These are phyloP conservation scores for Nematodospora anomalae DNA, from an alignment of 1,139 yeast genomes.

Conservation along the genomic window DNA sequence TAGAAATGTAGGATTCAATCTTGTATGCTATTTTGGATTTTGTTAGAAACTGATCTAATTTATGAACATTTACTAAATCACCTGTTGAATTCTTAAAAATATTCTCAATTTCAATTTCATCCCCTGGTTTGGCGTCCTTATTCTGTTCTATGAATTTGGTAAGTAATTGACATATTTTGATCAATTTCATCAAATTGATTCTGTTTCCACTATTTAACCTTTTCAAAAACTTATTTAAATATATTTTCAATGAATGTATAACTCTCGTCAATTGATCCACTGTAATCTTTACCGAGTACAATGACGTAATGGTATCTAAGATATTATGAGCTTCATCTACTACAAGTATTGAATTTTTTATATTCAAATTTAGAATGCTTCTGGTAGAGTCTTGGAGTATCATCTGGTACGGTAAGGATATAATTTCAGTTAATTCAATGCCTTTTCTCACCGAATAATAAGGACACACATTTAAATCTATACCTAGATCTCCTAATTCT, in stretches of 20 bases:
- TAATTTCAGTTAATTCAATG: slow-evolving; percentile 61
- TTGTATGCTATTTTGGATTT: slow-evolving; percentile 81
- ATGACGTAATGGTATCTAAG: slow-evolving; percentile 69
- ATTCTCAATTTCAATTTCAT: slow-evolving; percentile 49
- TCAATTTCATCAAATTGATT: slow-evolving; percentile 63
- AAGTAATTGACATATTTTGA: slow-evolving; percentile 56
- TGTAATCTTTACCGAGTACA: slow-evolving; percentile 65
- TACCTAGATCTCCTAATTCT: slow-evolving; percentile 67
- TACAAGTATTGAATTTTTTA: slow-evolving; percentile 67
- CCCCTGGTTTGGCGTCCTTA: slow-evolving; percentile 48
- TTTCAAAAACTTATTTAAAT: slow-evolving; percentile 58
- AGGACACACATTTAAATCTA: slow-evolving; percentile 64
- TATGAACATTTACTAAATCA: slow-evolving; percentile 70
- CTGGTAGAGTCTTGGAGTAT: slow-evolving; percentile 67
- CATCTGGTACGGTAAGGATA: slow-evolving; percentile 85
- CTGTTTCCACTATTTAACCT: slow-evolving; percentile 75
- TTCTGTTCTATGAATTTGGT: slow-evolving; percentile 42
- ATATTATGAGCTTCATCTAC: slow-evolving; percentile 95
- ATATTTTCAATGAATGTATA: slow-evolving; percentile 49
- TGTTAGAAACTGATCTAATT: slow-evolving; percentile 61
- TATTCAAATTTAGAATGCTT: slow-evolving; percentile 54
- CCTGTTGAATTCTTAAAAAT: slow-evolving; percentile 62
- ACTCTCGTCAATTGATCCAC: slow-evolving; percentile 47
- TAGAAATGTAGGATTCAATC: slow-evolving; percentile 69
- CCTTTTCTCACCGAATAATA: slow-evolving; percentile 72